Evolutionary conservation across 805 yeast genomes (phyloP).

Genomic region (Kodamaea restingae): DNA sequence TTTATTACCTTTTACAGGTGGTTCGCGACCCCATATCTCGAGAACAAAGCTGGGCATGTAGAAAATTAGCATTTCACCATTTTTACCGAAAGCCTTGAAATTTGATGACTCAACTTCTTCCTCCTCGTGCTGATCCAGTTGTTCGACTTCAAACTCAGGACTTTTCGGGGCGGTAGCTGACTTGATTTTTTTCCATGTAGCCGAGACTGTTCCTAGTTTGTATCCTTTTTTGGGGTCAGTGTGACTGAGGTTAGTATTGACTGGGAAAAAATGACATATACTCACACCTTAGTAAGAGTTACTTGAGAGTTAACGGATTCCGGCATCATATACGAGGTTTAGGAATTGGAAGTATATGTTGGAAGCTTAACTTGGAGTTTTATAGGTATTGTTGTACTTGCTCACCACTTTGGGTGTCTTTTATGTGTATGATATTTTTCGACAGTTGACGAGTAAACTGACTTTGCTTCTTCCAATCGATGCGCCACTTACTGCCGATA

Average conservation of each 20-base stretch:
- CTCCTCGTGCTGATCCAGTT: neutral
- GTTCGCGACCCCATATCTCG: slow-evolving; percentile 36
- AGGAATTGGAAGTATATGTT: too few species aligned
- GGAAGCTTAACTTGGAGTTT: neutral
- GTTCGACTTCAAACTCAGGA: neutral
- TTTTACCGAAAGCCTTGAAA: slow-evolving; percentile 23
- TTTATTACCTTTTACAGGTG: slow-evolving; percentile 7
- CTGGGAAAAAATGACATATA: neutral
- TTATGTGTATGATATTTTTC: too few species aligned
- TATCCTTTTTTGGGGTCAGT: slow-evolving; percentile 34
- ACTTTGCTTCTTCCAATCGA: too few species aligned
- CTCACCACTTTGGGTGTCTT: too few species aligned
- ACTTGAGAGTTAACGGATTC: slow-evolving; percentile 16
- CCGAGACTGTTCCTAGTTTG: slow-evolving; percentile 37
- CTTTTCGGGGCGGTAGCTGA: slow-evolving; percentile 17
- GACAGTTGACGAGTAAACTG: too few species aligned
- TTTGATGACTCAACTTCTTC: neutral
- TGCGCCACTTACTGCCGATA: too few species aligned
- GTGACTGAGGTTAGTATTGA: slow-evolving; percentile 20
- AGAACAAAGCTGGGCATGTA: slow-evolving; percentile 16
- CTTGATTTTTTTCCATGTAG: slow-evolving; percentile 41
- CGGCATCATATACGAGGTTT: slow-evolving; percentile 6
- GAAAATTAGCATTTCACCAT: slow-evolving; percentile 31
- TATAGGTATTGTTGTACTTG: too few species aligned
- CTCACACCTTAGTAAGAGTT: slow-evolving; percentile 24